Conservation (phyloP, 148 eudicot genomes). For the Arctostaphylos glauca region DNA sequence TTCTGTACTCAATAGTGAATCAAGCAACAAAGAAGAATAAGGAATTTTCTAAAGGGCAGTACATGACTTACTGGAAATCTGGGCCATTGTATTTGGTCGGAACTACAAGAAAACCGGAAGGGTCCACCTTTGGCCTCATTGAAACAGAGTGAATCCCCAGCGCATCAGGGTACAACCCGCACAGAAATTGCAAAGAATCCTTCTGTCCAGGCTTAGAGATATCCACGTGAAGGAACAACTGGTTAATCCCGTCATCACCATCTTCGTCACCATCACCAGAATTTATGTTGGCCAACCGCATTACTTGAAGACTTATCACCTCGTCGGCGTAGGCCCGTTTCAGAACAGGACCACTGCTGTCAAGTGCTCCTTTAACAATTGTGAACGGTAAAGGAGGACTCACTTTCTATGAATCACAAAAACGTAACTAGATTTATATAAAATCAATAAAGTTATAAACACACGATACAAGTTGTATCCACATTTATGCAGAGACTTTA, state of each 20-base stretch:
- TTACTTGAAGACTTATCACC: conserved; percentile 71
- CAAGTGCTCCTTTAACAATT: conserved; percentile 71
- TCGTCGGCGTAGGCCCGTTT: conserved; percentile 55
- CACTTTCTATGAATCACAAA: conserved; percentile 51
- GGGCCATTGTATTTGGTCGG: conserved; percentile 68
- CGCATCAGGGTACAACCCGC: conserved; percentile 93
- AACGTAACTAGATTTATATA: background rate
- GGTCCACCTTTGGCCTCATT: conserved; percentile 59
- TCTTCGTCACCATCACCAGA: conserved; percentile 47
- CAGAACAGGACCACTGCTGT: conserved; percentile 68
- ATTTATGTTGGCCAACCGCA: conserved; percentile 63
- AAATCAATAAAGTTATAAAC: background rate
- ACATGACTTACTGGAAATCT: conserved; percentile 59
- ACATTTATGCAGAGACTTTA: background rate
- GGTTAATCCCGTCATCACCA: conserved; percentile 59
- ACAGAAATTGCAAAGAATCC: conserved; percentile 68
- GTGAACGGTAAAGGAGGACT: conserved; percentile 66
- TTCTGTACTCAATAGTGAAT: background rate
- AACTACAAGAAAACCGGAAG: conserved; percentile 38
- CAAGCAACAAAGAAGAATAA: background rate
- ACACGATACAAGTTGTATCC: background rate
- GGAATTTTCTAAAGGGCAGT: background rate
- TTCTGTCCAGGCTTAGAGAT: conserved; percentile 60
- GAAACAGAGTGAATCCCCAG: conserved; percentile 88
- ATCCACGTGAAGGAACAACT: conserved; percentile 80